A percentile compares a stretch with the other conserved stretches of the same genome.
Conservation (phyloP, 2,329 filamentous ascomycete genomes). For the Raffaelea ambrosiae region DNA sequence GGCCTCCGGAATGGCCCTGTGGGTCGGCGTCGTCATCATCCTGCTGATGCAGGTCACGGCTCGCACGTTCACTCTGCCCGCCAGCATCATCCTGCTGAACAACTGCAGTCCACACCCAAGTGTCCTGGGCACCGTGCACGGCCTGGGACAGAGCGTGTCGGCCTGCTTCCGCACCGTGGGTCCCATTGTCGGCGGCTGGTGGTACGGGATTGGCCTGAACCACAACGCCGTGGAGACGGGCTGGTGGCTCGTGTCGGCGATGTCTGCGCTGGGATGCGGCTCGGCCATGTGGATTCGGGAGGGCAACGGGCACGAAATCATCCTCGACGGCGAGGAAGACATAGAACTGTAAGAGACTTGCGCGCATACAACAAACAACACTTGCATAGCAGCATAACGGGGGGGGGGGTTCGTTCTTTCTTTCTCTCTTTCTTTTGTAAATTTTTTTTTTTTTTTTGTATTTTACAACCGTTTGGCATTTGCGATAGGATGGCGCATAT, state of each 20-base stretch:
- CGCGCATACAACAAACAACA: too few species aligned
- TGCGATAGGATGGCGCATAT: too few species aligned
- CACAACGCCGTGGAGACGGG: slow-evolving; percentile 36
- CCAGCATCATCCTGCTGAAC: slow-evolving; percentile 49
- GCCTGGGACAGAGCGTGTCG: slow-evolving; percentile 35
- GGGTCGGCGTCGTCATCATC: slow-evolving; percentile 45
- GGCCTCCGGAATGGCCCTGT: slow-evolving; percentile 42
- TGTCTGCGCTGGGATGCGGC: slow-evolving; percentile 48
- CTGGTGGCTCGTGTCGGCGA: slow-evolving; percentile 38
- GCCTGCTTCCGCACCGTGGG: slow-evolving; percentile 41
- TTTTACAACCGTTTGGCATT: too few species aligned
- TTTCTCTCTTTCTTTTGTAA: too few species aligned
- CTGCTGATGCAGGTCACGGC: slow-evolving; percentile 61
- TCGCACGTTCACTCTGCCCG: slow-evolving; percentile 56
- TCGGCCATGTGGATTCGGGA: slow-evolving; percentile 56
- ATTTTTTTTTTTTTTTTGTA: too few species aligned
- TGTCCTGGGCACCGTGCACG: slow-evolving; percentile 44
- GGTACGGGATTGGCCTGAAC: slow-evolving; percentile 37
- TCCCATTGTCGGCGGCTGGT: slow-evolving; percentile 39
- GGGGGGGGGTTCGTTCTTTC: too few species aligned
- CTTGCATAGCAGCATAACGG: too few species aligned
- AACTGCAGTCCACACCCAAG: slow-evolving; percentile 50
- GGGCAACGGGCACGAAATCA: slow-evolving; percentile 53
- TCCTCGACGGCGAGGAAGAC: slow-evolving; percentile 36
- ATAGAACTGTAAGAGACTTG: not conserved